phyloP scores from a whole-genome alignment of 352 stramenopile species.

The Phytophthora sp. region DNA sequence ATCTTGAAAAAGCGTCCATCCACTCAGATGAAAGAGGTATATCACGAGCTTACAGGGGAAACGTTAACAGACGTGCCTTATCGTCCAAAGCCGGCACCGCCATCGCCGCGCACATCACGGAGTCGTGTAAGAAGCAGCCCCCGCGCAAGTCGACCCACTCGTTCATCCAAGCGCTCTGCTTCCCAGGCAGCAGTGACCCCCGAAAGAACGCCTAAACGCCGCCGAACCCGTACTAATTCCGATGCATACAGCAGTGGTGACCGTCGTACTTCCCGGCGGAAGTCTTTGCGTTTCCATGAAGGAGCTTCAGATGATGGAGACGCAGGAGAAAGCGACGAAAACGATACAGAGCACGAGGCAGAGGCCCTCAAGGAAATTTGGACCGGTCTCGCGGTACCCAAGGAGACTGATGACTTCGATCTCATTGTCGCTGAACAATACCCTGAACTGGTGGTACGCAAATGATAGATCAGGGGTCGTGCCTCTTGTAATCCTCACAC shows the following conservation, averaged over 20 bases:
- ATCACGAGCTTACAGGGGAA: slow-evolving; percentile 64
- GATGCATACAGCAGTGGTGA: slow-evolving; percentile 17
- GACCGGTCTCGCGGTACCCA: slow-evolving; percentile 27
- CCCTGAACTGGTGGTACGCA: slow-evolving; percentile 48
- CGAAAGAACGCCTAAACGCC: slow-evolving; percentile 37
- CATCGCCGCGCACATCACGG: slow-evolving; percentile 24
- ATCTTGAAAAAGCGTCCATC: slow-evolving; percentile 80
- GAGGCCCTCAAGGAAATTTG: slow-evolving; percentile 26
- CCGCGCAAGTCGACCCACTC: slow-evolving; percentile 10
- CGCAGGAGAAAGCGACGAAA: slow-evolving; percentile 5
- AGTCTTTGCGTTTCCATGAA: slow-evolving; percentile 25
- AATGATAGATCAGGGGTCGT: slow-evolving; percentile 2
- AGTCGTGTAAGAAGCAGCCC: slow-evolving; percentile 29
- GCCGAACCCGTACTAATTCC: slow-evolving; percentile 30
- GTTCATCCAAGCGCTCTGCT: slow-evolving; percentile 20
- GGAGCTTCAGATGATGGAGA: slow-evolving; percentile 18
- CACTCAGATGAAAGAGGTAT: slow-evolving; percentile 74
- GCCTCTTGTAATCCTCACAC: slow-evolving; percentile 1
- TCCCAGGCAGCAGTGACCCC: slow-evolving; percentile 1
- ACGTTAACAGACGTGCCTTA: slow-evolving; percentile 54
- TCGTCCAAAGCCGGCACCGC: slow-evolving; percentile 21
- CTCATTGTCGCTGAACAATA: slow-evolving; percentile 45
- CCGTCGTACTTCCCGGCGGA: slow-evolving; percentile 23
- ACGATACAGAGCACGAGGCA: slow-evolving; percentile 16
- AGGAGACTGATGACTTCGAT: slow-evolving; percentile 41